Percentiles rank a stretch among this genome's conserved stretches.
Evolutionary conservation across 352 stramenopile genomes (phyloP).

Genomic region (Phytophthora agathidicida): DNA sequence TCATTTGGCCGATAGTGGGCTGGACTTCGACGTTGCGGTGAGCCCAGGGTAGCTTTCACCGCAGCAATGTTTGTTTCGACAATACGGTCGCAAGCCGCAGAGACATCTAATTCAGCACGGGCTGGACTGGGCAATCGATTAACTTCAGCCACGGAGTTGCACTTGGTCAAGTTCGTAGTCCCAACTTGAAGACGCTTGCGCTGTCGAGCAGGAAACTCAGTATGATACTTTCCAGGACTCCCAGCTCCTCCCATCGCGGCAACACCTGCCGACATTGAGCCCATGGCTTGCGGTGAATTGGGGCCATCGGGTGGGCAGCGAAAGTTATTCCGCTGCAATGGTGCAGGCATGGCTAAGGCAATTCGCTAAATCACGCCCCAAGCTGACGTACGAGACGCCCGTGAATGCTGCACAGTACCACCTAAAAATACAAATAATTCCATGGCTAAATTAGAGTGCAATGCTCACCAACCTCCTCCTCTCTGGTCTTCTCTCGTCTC

Average conservation of each 20-base stretch:
- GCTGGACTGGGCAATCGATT: constrained; percentile 9
- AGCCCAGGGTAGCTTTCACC: constrained; percentile 38
- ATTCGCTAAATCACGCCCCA: neutral
- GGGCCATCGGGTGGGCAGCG: constrained; percentile 43
- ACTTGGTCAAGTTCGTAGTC: constrained; percentile 63
- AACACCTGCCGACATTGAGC: constrained; percentile 18
- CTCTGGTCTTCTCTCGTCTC: constrained; percentile 21
- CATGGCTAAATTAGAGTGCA: constrained; percentile 35
- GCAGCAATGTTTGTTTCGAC: constrained; percentile 56
- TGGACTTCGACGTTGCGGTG: constrained; percentile 10
- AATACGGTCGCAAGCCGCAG: constrained; percentile 31
- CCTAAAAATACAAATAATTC: constrained; percentile 39
- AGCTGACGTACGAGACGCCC: too few species aligned
- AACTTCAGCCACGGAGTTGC: constrained; percentile 21
- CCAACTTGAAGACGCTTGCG: constrained; percentile 81
- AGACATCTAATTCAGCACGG: constrained; percentile 11
- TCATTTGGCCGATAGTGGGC: constrained; percentile 1
- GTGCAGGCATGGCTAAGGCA: constrained; percentile 25
- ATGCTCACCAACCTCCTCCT: constrained; percentile 17
- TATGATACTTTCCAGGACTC: constrained; percentile 36
- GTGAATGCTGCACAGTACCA: too few species aligned
- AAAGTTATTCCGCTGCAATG: constrained; percentile 74
- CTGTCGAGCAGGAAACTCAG: constrained; percentile 57
- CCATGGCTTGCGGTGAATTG: constrained; percentile 15
- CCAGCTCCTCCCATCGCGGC: constrained; percentile 18